These are phyloP conservation scores for Macrolepiota dolichaula DNA, from an alignment of 768 basidiomycete genomes.

Conservation along the genomic window DNA sequence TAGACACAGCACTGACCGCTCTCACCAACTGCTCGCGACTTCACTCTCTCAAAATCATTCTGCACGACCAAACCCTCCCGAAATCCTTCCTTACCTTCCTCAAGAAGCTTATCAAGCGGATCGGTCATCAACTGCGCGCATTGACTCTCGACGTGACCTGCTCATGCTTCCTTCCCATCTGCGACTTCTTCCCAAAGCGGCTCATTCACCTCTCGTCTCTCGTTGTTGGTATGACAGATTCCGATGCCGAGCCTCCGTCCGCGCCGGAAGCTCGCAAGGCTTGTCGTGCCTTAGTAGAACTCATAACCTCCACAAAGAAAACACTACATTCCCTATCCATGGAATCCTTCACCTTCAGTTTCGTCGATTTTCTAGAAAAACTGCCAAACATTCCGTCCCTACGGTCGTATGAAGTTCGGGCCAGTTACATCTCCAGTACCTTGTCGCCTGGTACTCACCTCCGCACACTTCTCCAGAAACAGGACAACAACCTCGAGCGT, in stretches of 20 bases:
- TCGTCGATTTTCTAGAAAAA: background rate
- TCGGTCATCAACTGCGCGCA: background rate
- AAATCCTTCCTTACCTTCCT: conserved; percentile 19
- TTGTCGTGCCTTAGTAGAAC: background rate
- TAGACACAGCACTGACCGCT: conserved; percentile 11
- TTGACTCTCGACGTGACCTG: background rate
- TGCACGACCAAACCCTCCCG: conserved; percentile 20
- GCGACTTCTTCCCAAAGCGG: background rate
- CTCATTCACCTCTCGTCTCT: background rate
- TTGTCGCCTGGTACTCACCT: background rate
- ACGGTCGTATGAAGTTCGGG: background rate
- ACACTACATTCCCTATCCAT: background rate
- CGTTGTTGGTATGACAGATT: background rate
- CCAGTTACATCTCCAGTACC: background rate
- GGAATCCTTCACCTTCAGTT: background rate
- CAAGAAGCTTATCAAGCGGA: conserved; percentile 13
- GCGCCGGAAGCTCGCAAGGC: background rate
- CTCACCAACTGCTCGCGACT: conserved; percentile 17
- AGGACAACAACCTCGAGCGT: background rate
- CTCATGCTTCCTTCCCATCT: background rate
- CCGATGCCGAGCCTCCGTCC: background rate
- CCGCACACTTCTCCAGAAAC: background rate
- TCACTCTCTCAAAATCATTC: conserved; percentile 19
- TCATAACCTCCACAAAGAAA: background rate
- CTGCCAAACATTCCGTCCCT: background rate